Evolutionary conservation across 805 yeast species (phyloP).

Genomic region (Pichia insulana): DNA sequence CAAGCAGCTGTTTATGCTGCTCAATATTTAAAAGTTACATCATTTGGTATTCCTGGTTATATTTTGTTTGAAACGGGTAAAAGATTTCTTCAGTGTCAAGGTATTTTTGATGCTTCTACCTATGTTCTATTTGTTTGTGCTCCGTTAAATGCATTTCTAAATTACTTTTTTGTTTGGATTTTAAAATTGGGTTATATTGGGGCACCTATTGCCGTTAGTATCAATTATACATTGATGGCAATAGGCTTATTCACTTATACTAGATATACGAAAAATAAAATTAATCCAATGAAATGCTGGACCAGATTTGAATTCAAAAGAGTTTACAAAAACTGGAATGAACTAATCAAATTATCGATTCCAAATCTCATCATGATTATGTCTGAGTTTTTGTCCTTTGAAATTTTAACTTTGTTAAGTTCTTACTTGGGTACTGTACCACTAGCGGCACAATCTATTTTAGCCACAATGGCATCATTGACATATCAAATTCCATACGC

Average conservation of each 20-base stretch:
- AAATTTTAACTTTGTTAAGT: conserved; percentile 60
- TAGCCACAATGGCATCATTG: conserved; percentile 58
- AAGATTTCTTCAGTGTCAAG: conserved; percentile 68
- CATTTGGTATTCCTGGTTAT: conserved; percentile 69
- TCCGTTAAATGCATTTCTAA: conserved; percentile 61
- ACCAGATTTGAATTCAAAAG: conserved; percentile 24
- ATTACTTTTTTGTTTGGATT: conserved; percentile 65
- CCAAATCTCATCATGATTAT: conserved; percentile 72
- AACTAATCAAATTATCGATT: conserved; percentile 54
- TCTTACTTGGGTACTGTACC: conserved; percentile 54
- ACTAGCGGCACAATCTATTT: conserved; percentile 67
- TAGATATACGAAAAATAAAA: conserved; percentile 35
- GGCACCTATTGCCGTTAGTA: conserved; percentile 67
- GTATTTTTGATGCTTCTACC: conserved; percentile 73
- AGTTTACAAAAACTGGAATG: conserved; percentile 51
- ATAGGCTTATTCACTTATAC: conserved; percentile 42
- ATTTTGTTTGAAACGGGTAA: conserved; percentile 57
- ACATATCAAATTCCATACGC: conserved; percentile 73
- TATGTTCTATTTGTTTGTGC: conserved; percentile 63
- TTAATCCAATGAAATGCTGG: conserved; percentile 29
- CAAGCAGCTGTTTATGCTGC: conserved; percentile 47
- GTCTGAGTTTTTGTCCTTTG: conserved; percentile 75
- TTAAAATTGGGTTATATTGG: conserved; percentile 61
- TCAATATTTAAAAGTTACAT: conserved; percentile 43
- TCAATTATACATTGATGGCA: conserved; percentile 68